Conservation (phyloP, 106 monocot genomes). For the Platanthera guangdongensis region DNA sequence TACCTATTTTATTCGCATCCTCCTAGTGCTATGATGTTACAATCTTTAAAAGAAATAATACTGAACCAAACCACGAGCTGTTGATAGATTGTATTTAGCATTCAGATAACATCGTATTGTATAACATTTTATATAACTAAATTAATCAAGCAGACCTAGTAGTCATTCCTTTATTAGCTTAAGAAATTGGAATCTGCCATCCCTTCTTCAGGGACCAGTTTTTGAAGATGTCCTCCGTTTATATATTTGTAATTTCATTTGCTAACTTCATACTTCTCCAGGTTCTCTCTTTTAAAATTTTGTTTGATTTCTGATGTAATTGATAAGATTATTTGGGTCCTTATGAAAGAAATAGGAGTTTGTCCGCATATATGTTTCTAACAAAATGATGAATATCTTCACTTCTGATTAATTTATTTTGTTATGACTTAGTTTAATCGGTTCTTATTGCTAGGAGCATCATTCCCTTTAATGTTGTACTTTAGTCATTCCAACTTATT, state of each 20-base stretch:
- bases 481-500: background rate
- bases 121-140: background rate
- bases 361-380: background rate
- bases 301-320: background rate
- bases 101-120: background rate
- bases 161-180: background rate
- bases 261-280: background rate
- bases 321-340: background rate
- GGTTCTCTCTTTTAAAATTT: background rate
- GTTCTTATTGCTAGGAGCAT: background rate
- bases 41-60: background rate
- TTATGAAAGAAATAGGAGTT: background rate
- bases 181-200: background rate
- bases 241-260: background rate
- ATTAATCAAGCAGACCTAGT: background rate
- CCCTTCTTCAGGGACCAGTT: background rate
- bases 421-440: background rate
- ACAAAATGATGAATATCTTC: background rate
- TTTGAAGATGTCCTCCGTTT: constrained; percentile 2
- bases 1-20: too few species aligned
- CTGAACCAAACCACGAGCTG: background rate
- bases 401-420: background rate
- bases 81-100: background rate
- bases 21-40: background rate
- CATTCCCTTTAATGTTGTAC: background rate